phyloP scores from a whole-genome alignment of 768 basidiomycete genomes.

The Ramaria rubella region DNA sequence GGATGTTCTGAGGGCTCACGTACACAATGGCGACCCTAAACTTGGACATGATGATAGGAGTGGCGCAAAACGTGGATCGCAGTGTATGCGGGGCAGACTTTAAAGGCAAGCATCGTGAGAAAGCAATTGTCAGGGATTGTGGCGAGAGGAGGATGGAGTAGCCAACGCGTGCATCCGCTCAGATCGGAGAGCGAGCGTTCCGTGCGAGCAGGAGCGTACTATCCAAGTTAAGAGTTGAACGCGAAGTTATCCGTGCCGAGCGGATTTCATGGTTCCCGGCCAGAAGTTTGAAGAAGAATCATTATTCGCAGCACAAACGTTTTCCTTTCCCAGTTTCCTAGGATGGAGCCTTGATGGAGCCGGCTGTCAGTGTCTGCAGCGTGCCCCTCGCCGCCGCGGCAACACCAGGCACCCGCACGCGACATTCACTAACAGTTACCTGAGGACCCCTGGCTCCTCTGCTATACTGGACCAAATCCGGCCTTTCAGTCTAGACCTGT shows the following conservation, averaged over 20 bases:
- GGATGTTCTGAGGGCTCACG: slow-evolving; percentile 9
- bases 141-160: not conserved
- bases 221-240: not conserved
- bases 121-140: not conserved
- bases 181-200: not conserved
- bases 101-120: not conserved
- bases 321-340: too few species aligned
- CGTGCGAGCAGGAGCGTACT: not conserved
- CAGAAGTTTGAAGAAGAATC: not conserved
- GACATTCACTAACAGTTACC: too few species aligned
- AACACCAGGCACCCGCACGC: too few species aligned
- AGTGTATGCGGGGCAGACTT: not conserved
- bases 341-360: too few species aligned
- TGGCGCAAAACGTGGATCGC: not conserved
- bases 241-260: not conserved
- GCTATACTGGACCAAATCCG: too few species aligned
- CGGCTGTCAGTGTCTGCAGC: too few species aligned
- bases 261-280: not conserved
- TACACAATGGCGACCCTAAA: slow-evolving; percentile 52
- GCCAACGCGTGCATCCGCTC: not conserved
- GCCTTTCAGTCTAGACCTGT: too few species aligned
- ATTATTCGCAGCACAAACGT: too few species aligned
- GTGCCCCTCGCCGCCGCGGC: too few species aligned
- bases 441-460: too few species aligned
- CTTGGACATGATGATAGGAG: slow-evolving; percentile 17